phyloP scores from a whole-genome alignment of 345 rosid species.

The Arabis alpina region DNA sequence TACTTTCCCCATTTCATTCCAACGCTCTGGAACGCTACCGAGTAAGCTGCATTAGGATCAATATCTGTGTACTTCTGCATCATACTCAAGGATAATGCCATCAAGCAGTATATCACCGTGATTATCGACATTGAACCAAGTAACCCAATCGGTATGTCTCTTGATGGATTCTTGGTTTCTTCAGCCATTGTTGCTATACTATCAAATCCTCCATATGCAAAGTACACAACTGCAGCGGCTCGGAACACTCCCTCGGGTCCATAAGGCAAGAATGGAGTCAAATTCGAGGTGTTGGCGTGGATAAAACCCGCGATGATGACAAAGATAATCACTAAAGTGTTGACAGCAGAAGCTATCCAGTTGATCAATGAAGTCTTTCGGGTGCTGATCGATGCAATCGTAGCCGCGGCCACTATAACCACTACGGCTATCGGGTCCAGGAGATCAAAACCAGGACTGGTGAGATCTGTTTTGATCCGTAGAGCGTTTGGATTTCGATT shows the following conservation, averaged over 20 bases:
- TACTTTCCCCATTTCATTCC: slow-evolving; percentile 71
- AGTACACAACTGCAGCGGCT: slow-evolving; percentile 65
- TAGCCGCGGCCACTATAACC: slow-evolving; percentile 45
- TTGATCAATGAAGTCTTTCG: slow-evolving; percentile 66
- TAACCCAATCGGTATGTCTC: slow-evolving; percentile 68
- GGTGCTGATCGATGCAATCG: slow-evolving; percentile 55
- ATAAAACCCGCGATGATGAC: slow-evolving; percentile 57
- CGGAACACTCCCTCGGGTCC: slow-evolving; percentile 56
- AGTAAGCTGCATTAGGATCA: slow-evolving; percentile 62
- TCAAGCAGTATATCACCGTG: slow-evolving; percentile 49
- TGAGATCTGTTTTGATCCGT: slow-evolving; percentile 48
- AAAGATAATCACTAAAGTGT: slow-evolving; percentile 51
- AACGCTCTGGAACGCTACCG: slow-evolving; percentile 56
- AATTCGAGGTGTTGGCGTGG: slow-evolving; percentile 49
- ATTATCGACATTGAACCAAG: slow-evolving; percentile 63
- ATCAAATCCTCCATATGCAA: slow-evolving; percentile 69
- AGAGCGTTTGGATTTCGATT: slow-evolving; percentile 59
- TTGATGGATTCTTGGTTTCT: slow-evolving; percentile 64
- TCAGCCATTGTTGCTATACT: slow-evolving; percentile 69
- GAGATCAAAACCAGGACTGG: slow-evolving; percentile 46
- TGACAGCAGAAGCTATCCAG: slow-evolving; percentile 56
- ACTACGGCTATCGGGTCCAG: slow-evolving; percentile 65
- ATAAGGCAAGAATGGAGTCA: slow-evolving; percentile 49
- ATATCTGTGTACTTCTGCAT: slow-evolving; percentile 60
- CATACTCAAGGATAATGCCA: slow-evolving; percentile 51